Evolutionary conservation across 768 basidiomycete species (phyloP), one percentile per base, ranked within the genome.

Genomic region (Xerocomus brunneocitrinus): DNA sequence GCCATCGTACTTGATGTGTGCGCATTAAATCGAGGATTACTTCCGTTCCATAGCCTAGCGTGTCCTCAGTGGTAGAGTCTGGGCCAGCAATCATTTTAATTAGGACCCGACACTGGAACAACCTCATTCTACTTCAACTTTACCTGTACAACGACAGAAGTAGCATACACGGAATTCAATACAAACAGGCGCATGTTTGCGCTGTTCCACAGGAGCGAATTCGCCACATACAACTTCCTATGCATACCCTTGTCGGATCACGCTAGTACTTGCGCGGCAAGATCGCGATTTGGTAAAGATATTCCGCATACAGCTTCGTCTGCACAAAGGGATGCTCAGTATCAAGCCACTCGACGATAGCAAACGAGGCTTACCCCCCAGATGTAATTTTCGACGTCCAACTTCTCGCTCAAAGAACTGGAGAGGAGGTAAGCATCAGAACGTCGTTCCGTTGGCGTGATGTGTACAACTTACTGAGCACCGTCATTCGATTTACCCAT

Each of bases 401-500:
- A 76, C 69, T 95, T 97, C 78, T 95, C 93, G 67, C 92, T 91
- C 19, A 87, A 90, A 28, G 87, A 89, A 71, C 87, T 89, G 13
- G 19, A 24, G 32, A 8, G 39, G 34, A 25, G 8, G 27, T 16
- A 30, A 32, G n/a, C 22, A 25, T 57, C 30, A 54, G 39, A 9
- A 16, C 19, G 13, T 5, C 8, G n/a, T 36, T 6, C 35, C 2
- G n/a, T 22, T 24, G 9, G 8, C 22, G 22, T 36, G 28, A 35
- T 22, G 8, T 8, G 3, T 8, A 10, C 3, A 40, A 16, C 87
- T 61, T 66, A 90, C 85, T 91, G 90, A 39, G 90, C 89, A 60
- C 92, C 93, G 61, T 97, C 93, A 66, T 97, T 90, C 1, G 89
- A 90, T 52, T 91, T 76, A 5, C 91, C 92, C 84, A 95, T 93